These are phyloP conservation scores for Aechmea fasciata DNA, from an alignment of 176 grass and related monocot species.

Conservation along the genomic window DNA sequence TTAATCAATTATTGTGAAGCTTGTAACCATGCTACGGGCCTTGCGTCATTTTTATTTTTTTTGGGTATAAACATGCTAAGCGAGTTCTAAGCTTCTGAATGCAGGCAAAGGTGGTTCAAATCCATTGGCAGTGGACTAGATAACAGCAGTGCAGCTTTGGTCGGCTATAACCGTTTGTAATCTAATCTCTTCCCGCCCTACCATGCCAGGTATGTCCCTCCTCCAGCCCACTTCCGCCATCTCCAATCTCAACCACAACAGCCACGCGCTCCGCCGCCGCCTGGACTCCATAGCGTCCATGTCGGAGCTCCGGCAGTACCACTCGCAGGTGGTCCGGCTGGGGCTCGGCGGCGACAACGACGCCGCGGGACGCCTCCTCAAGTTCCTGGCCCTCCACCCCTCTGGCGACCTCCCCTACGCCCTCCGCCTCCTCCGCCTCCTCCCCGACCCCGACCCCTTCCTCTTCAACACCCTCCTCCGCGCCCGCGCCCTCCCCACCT, in stretches of 20 bases:
- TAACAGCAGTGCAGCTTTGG: too few relatives aligned
- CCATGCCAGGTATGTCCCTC: background rate
- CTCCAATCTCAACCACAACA: conserved; percentile 11
- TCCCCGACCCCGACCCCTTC: conserved; percentile 50
- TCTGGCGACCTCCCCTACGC: conserved; percentile 43
- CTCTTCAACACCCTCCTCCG: conserved; percentile 66
- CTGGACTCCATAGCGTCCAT: conserved; percentile 41
- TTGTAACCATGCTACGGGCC: too few relatives aligned
- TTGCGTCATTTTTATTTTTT: too few relatives aligned
- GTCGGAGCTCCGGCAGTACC: conserved; percentile 45
- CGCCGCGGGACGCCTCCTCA: conserved; percentile 39
- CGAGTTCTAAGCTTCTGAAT: too few relatives aligned
- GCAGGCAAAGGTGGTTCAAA: too few relatives aligned
- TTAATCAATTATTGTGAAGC: too few relatives aligned
- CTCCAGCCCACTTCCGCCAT: background rate
- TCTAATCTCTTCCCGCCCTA: background rate
- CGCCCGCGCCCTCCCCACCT: conserved; percentile 17
- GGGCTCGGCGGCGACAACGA: conserved; percentile 35
- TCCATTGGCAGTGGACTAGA: too few relatives aligned
- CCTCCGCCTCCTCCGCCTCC: conserved; percentile 38
- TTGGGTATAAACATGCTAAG: too few relatives aligned
- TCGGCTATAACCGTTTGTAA: background rate
- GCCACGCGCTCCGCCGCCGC: background rate
- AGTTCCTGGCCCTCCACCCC: conserved; percentile 45
- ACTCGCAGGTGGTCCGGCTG: conserved; percentile 52